These are phyloP conservation scores for Tylopilus subfusipes DNA, from an alignment of 768 basidiomycete genomes.

Conservation along the genomic window DNA sequence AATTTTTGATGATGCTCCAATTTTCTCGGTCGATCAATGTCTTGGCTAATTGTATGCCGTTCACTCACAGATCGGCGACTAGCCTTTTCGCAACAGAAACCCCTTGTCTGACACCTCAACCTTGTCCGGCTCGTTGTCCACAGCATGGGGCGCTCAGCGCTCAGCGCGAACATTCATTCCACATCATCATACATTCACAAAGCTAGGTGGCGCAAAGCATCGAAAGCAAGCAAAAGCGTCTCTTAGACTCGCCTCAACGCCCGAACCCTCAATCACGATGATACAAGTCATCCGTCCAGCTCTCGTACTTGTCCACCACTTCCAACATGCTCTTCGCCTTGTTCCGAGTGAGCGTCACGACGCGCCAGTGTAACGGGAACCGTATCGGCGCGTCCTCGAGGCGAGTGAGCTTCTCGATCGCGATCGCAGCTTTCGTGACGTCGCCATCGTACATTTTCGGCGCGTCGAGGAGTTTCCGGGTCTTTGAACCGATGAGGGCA, in stretches of 20 bases:
- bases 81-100: too few relatives aligned
- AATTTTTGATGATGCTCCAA: neutral
- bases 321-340: conserved; percentile 12
- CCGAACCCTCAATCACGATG: neutral
- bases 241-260: too few relatives aligned
- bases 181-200: too few relatives aligned
- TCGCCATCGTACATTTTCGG: conserved; percentile 10
- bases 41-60: too few relatives aligned
- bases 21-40: neutral
- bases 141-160: too few relatives aligned
- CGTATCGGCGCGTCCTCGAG: conserved; percentile 18
- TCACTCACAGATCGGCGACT: too few relatives aligned
- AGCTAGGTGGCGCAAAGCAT: too few relatives aligned
- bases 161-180: too few relatives aligned
- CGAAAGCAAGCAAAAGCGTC: too few relatives aligned
- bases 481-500: neutral
- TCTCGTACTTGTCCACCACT: conserved; percentile 10
- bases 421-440: conserved; percentile 8
- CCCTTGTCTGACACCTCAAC: too few relatives aligned
- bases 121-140: too few relatives aligned
- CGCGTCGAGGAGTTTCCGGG: neutral
- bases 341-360: conserved; percentile 5
- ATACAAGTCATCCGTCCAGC: conserved; percentile 20
- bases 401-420: conserved; percentile 11
- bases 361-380: conserved; percentile 9